phyloP scores from a whole-genome alignment of 768 basidiomycete species.

The Suillus weaverae region DNA sequence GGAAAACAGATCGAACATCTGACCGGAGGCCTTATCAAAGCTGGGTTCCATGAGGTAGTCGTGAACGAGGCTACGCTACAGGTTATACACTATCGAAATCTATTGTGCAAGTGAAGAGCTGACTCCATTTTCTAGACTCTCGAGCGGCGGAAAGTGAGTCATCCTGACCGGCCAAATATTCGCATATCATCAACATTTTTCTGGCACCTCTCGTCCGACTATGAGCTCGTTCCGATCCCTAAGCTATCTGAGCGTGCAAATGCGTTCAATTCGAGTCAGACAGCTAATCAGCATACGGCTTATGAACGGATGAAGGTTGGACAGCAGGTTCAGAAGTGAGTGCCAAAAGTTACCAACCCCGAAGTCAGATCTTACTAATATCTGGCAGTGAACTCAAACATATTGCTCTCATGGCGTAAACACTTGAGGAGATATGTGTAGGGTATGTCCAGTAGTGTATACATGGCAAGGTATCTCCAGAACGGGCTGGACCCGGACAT shows the following conservation, averaged over 20 bases:
- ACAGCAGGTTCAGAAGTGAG: constrained; percentile 82
- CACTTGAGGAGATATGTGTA: background rate
- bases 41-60: constrained; percentile 94
- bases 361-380: constrained; percentile 14
- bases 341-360: constrained; percentile 1
- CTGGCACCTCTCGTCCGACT: constrained; percentile 90
- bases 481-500: background rate
- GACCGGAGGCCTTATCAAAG: constrained; percentile 81
- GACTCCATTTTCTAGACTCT: constrained; percentile 49
- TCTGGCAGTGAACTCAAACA: constrained; percentile 69
- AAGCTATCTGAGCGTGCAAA: constrained; percentile 49
- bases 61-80: constrained; percentile 78
- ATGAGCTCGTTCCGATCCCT: constrained; percentile 68
- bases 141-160: constrained; percentile 52
- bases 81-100: constrained; percentile 39
- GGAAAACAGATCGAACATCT: constrained; percentile 94
- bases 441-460: background rate
- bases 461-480: background rate
- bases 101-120: background rate
- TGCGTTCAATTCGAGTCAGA: constrained; percentile 38
- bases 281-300: constrained; percentile 25
- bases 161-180: constrained; percentile 80
- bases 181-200: constrained; percentile 98
- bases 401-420: constrained; percentile 76
- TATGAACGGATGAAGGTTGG: constrained; percentile 86